Evolutionary conservation across 2,329 filamentous ascomycete species (phyloP), one percentile per base, ranked within the genome.

Genomic region (Arthrobotrys sinensis): DNA sequence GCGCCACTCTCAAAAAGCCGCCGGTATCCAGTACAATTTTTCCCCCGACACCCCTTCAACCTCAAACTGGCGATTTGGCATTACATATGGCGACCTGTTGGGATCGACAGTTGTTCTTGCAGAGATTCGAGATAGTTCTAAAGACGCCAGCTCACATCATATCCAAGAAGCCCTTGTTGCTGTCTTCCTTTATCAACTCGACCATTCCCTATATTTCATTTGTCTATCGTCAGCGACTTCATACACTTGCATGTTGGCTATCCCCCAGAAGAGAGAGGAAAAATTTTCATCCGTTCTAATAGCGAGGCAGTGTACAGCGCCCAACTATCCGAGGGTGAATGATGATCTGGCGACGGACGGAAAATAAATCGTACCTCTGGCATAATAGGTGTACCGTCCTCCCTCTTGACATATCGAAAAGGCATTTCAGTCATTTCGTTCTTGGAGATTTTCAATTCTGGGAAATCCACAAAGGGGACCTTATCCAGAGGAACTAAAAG

Each of bases 401-500:
- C 86, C 83, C 89, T 91, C 34, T 66, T 77, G 63, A 99, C 94
- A 83, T 99, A 99, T 81, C 96, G 93, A 85, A 99, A 99, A 0
- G 96, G 96, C 96, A 99, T 98, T 84, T 97, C 89, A 0, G 94
- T 97, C 84, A 92, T 96, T 86, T 99, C 96, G 83, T 97, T 91
- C 83, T 96, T 91, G 84, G 93, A 93, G 84, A 98, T 91, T 83
- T 91, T 91, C 83, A 99, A 89, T 83, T 98, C 95, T 0, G 96
- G 96, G 82, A 93, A 91, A 83, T 98, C 94, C 38, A 96, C 84
- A 83, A 96, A 97, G 1, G 90, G 88, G 38, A 99, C 91, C 80
- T 94, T 87, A 70, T 92, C 90, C 55, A 99, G 86, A 0, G 92
- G 88, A 43, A 91, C 94, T 97, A 81, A 24, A 38, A 57, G 21